These are phyloP conservation scores for Secale cereale DNA, from an alignment of 176 grass and related monocot genomes.

Conservation along the genomic window DNA sequence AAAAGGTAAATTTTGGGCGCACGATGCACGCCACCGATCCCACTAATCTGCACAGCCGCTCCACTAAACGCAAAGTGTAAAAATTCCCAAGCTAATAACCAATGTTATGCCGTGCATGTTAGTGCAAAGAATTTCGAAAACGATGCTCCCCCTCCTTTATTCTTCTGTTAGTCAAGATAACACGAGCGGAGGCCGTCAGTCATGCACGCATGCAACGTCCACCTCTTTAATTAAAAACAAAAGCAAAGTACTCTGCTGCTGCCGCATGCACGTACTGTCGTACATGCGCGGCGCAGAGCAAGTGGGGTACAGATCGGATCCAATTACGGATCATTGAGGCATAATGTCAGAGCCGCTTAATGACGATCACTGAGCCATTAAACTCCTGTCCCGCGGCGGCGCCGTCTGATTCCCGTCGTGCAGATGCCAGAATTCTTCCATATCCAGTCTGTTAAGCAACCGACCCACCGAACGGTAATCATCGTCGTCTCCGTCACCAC, in stretches of 20 bases:
- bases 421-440: not conserved
- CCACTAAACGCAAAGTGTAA: not conserved
- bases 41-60: not conserved
- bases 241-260: no score
- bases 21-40: no score
- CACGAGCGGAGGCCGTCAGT: no score
- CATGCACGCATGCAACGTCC: no score
- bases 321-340: not conserved
- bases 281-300: no score
- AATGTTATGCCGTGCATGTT: not conserved
- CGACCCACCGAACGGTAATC: not conserved
- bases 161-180: no score
- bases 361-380: no score
- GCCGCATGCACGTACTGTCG: no score
- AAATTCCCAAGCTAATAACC: not conserved
- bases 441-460: not conserved
- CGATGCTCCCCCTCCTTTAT: no score
- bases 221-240: no score
- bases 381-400: not conserved
- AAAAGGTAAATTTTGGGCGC: no score
- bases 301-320: no score
- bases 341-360: not conserved
- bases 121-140: not conserved
- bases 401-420: not conserved
- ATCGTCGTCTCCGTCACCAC: not conserved